Base-by-base conservation (phyloP, 495 filamentous ascomycete genomes). In the Baudoinia panamericana region DNA sequence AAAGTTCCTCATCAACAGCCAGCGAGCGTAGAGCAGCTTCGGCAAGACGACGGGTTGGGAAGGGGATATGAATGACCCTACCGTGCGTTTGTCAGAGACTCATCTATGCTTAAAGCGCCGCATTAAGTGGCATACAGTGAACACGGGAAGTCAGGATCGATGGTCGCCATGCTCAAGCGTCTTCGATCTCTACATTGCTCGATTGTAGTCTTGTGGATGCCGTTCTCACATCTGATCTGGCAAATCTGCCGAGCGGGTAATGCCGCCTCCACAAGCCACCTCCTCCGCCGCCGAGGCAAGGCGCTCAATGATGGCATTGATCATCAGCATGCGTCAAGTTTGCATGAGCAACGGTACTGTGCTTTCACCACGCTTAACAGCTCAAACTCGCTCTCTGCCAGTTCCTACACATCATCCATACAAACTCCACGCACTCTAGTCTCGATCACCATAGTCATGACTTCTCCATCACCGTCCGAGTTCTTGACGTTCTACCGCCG, bases 1-100 rank as follows among this genome's bases (percentile, higher is more conserved):
- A 95, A 19, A 96, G 70, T 54, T 97, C 90, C 48, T 76, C 65
- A 62, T 97, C 90, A 36, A 97, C 90, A 39, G 75, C 66, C 29
- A 97, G 65, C 21, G 84, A 72, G 51, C 70, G 75, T 6, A 81
- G 69, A 25, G 90, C 84, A 25, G 79, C 73, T 18, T 69, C 71
- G 7, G 88, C 87, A 25, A 96, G 76, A 43, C 78, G 78, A 23
- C 78, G 63, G 32, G 77, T 82, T 17, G 87, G 90, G 50, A 97
- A 77, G 24, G 92, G 90, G 34, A 94, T 66, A 42, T 75, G 68
- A 48, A 96, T 74, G 18, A 68, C 78, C 43, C 88, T 94, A 52
- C 25, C 20, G n/a, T n/a, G n/a, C n/a, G n/a, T n/a, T 39, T 37
- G 38, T 52, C 43, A 28, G 27, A 26, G 33, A 22, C 39, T 23